Evolutionary conservation across 1,284 basidiomycete genomes (phyloP).

Genomic region (Neotropicomus parvogracilis): DNA sequence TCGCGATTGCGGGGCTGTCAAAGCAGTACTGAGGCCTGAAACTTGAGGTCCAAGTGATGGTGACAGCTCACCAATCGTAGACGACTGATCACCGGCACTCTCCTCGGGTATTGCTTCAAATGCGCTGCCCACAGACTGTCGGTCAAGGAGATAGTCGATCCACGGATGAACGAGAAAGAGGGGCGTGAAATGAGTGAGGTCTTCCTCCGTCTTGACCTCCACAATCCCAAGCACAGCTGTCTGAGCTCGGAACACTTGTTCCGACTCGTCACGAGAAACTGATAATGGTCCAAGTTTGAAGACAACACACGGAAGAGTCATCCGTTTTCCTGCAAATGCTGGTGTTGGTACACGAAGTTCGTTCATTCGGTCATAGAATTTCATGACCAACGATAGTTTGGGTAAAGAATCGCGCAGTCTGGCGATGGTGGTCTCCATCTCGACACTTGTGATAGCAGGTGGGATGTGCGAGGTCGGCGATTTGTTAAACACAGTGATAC

Average conservation of each 20-base stretch:
- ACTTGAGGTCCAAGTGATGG: background rate
- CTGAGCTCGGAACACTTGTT: background rate
- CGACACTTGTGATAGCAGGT: no score
- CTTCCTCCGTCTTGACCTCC: background rate
- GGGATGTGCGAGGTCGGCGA: background rate
- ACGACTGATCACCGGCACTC: background rate
- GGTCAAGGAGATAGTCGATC: background rate
- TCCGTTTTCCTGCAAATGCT: background rate
- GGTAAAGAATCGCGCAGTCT: background rate
- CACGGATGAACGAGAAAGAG: background rate
- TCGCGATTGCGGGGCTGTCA: background rate
- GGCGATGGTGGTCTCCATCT: no score
- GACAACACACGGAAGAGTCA: background rate
- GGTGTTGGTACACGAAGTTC: background rate
- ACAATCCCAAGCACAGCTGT: background rate
- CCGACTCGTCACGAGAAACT: no score
- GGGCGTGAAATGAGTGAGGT: background rate
- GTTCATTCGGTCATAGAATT: background rate
- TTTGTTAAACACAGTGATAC: background rate
- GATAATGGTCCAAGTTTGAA: background rate
- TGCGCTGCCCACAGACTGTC: background rate
- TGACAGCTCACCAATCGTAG: background rate
- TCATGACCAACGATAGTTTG: background rate
- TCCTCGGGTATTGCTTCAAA: background rate
- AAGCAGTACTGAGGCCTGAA: background rate